Conservation (phyloP, 2,329 filamentous ascomycete genomes). For the Pseudocercospora pini-densiflorae region DNA sequence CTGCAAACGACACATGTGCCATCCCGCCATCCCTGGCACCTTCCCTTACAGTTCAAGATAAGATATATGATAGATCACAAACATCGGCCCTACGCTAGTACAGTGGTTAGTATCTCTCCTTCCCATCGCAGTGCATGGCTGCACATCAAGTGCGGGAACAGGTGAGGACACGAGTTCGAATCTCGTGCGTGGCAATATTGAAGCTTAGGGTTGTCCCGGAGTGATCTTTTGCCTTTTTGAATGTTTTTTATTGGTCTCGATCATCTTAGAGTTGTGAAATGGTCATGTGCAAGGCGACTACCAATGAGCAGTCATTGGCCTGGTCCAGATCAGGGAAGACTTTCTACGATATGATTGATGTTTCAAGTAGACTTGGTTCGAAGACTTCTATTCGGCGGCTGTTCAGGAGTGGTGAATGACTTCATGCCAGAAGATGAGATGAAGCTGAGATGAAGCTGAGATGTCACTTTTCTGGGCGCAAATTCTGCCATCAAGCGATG, state of each 20-base stretch:
- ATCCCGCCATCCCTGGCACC: neutral
- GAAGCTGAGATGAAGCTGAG: too few species aligned
- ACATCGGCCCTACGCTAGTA: neutral
- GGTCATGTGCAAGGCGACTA: neutral
- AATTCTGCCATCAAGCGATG: conserved; percentile 5
- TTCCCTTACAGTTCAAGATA: neutral
- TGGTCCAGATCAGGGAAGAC: neutral
- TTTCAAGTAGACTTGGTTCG: too few species aligned
- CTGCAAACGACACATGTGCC: neutral
- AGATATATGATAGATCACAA: conserved; percentile 5
- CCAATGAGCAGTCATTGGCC: neutral
- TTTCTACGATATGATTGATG: neutral
- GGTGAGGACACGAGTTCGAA: conserved; percentile 5
- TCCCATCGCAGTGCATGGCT: conserved; percentile 5
- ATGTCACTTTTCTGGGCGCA: too few species aligned
- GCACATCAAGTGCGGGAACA: conserved; percentile 1
- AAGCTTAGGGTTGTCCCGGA: too few species aligned
- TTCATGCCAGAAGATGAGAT: too few species aligned
- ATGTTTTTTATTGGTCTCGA: too few species aligned
- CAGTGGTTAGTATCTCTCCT: conserved; percentile 1
- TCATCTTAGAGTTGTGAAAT: too few species aligned
- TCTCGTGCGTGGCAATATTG: neutral
- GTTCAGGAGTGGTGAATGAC: too few species aligned
- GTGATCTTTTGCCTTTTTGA: too few species aligned
- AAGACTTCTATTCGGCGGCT: too few species aligned